Percentiles rank a stretch among this genome's conserved stretches.
Conservation (phyloP, 2,329 filamentous ascomycete species). For the Botrytis fragariae region DNA sequence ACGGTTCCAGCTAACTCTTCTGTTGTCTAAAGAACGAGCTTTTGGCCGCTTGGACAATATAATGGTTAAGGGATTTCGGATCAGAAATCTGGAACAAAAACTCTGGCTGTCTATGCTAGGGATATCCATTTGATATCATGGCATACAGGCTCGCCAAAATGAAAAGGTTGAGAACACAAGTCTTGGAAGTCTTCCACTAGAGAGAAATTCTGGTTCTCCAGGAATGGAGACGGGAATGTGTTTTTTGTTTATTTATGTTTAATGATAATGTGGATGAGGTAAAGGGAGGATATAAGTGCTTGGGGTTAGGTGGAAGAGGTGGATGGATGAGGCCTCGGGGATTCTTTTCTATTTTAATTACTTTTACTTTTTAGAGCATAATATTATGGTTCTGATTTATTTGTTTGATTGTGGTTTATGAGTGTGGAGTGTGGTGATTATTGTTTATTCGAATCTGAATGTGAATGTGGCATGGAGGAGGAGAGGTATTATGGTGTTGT, state of each 20-base stretch:
- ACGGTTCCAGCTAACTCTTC: neutral
- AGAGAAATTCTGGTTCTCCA: neutral
- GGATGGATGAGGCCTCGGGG: too few relatives aligned
- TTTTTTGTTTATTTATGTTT: neutral
- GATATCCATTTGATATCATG: neutral
- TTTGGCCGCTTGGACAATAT: neutral
- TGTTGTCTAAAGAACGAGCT: neutral
- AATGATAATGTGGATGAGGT: neutral
- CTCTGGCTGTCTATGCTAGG: neutral
- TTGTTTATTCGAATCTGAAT: too few relatives aligned
- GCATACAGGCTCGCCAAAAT: neutral
- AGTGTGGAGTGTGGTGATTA: too few relatives aligned
- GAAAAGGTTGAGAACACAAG: neutral
- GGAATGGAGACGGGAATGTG: neutral
- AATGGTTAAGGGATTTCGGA: neutral
- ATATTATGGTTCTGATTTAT: neutral
- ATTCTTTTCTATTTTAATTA: neutral
- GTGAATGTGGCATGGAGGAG: neutral
- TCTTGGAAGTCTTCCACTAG: neutral
- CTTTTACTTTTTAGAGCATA: neutral
- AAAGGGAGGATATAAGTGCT: neutral
- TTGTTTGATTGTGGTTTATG: neutral
- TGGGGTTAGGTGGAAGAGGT: neutral
- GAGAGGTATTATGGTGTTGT: neutral
- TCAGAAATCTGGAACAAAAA: neutral